Conservation (phyloP, 2,329 filamentous ascomycete genomes). For the Neocatenulostroma microsporum region DNA sequence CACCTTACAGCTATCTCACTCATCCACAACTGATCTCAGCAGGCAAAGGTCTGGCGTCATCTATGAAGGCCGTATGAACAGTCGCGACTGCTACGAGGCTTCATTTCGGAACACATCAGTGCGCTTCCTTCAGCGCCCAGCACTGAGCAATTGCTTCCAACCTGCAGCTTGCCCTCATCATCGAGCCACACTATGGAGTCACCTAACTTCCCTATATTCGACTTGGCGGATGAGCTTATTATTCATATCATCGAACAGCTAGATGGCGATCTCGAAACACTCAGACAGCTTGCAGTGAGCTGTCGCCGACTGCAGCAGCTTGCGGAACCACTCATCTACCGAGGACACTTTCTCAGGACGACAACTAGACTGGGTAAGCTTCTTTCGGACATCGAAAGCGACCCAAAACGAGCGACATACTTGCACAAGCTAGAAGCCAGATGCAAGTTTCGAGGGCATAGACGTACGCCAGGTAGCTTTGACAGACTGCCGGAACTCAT, state of each 20-base stretch:
- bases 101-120: too few relatives aligned
- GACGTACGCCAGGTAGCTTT: neutral
- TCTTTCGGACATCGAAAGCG: neutral
- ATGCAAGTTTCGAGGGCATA: too few relatives aligned
- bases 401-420: neutral
- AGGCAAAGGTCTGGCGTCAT: too few relatives aligned
- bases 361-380: neutral
- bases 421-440: conserved; percentile 1
- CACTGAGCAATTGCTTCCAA: too few relatives aligned
- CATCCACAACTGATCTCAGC: too few relatives aligned
- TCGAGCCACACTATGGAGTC: too few relatives aligned
- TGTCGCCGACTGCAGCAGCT: conserved; percentile 14
- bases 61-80: too few relatives aligned
- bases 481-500: neutral
- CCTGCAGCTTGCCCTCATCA: too few relatives aligned
- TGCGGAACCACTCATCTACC: conserved; percentile 17
- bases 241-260: conserved; percentile 17
- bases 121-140: too few relatives aligned
- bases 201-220: conserved; percentile 11
- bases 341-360: conserved; percentile 11
- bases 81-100: too few relatives aligned
- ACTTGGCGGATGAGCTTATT: conserved; percentile 19
- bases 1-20: too few relatives aligned
- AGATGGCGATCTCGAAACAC: conserved; percentile 9
- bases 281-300: too few relatives aligned